A percentile compares a stretch with the other conserved stretches of the same genome.
Evolutionary conservation across 2,329 filamentous ascomycete genomes (phyloP).

Genomic region (Tolypocladium tropicale): DNA sequence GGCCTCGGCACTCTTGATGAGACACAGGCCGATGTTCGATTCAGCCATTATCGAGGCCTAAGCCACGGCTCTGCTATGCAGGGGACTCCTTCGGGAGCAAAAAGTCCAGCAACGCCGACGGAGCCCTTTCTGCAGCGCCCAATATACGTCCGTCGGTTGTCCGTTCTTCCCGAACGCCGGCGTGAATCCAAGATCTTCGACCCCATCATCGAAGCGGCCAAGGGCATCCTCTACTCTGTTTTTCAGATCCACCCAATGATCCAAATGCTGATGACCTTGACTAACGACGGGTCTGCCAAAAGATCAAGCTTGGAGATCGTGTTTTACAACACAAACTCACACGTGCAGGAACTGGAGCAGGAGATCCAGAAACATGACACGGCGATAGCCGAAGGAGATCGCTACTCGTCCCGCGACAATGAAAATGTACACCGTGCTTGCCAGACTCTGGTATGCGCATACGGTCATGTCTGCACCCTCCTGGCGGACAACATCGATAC

Average conservation of each 20-base stretch:
- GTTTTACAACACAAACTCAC: slow-evolving; percentile 57
- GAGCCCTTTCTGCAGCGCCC: slow-evolving; percentile 48
- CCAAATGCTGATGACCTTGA: slow-evolving; percentile 52
- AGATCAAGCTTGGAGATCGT: slow-evolving; percentile 56
- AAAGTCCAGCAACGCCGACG: slow-evolving; percentile 50
- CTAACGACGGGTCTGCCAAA: slow-evolving; percentile 49
- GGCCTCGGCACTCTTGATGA: slow-evolving; percentile 56
- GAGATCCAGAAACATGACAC: slow-evolving; percentile 53
- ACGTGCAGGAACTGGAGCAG: slow-evolving; percentile 55
- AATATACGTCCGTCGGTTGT: slow-evolving; percentile 53
- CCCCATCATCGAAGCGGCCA: slow-evolving; percentile 53
- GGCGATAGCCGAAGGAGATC: slow-evolving; percentile 34
- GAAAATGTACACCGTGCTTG: slow-evolving; percentile 55
- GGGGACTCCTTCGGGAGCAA: slow-evolving; percentile 29
- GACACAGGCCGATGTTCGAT: slow-evolving; percentile 50
- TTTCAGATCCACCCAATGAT: slow-evolving; percentile 61
- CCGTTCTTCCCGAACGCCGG: slow-evolving; percentile 51
- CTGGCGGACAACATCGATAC: slow-evolving; percentile 52
- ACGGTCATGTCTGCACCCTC: slow-evolving; percentile 54
- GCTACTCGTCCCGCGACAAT: slow-evolving; percentile 41
- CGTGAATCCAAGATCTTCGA: slow-evolving; percentile 52
- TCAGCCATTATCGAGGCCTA: slow-evolving; percentile 56
- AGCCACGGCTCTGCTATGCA: slow-evolving; percentile 62
- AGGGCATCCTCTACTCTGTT: slow-evolving; percentile 56
- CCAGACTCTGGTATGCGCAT: slow-evolving; percentile 52